Evolutionary conservation across 805 yeast species (phyloP).

Genomic region (Lachancea waltii): DNA sequence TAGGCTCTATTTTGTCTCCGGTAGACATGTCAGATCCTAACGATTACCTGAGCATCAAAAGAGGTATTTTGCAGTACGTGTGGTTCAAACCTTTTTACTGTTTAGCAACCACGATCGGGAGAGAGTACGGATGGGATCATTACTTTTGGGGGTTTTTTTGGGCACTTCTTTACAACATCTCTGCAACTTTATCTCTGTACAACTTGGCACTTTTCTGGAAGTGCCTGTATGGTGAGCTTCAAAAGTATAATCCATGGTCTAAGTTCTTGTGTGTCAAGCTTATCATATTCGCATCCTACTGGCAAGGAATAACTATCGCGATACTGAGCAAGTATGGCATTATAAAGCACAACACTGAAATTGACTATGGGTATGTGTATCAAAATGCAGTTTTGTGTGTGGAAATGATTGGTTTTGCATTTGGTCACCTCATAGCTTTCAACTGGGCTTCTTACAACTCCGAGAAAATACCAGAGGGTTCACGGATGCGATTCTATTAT

Average conservation of each 20-base stretch:
- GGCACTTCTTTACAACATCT: conserved; percentile 67
- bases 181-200: conserved; percentile 78
- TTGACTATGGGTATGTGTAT: conserved; percentile 47
- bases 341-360: conserved; percentile 31
- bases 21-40: conserved; percentile 84
- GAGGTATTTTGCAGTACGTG: conserved; percentile 88
- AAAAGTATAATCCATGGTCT: conserved; percentile 80
- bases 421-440: conserved; percentile 85
- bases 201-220: conserved; percentile 89
- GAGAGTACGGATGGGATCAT: conserved; percentile 42
- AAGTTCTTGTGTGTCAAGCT: conserved; percentile 89
- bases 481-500: conserved; percentile 49
- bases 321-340: conserved; percentile 44
- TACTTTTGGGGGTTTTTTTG: conserved; percentile 57
- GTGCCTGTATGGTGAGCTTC: conserved; percentile 71
- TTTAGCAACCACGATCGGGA: conserved; percentile 40
- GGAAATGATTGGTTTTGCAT: conserved; percentile 79
- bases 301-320: conserved; percentile 78
- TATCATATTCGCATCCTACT: conserved; percentile 94
- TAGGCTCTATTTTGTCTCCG: conserved; percentile 44
- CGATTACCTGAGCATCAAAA: conserved; percentile 66
- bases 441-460: conserved; percentile 66
- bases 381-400: conserved; percentile 76
- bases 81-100: conserved; percentile 90
- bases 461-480: conserved; percentile 57